These are phyloP conservation scores for Phlebopus sp. DNA, from an alignment of 1,284 basidiomycete species.

Conservation along the genomic window DNA sequence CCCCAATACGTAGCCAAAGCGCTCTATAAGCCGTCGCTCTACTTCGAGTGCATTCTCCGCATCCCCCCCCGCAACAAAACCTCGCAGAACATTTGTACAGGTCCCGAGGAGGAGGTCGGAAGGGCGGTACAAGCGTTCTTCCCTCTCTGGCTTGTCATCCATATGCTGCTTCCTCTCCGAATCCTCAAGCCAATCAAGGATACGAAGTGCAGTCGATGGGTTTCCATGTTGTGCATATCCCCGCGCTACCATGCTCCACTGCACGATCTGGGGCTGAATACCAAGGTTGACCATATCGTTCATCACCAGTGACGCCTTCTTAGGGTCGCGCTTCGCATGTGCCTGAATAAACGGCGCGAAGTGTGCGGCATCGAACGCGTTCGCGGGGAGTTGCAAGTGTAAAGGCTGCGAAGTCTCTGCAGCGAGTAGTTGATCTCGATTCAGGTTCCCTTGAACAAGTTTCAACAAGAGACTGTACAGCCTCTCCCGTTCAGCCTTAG, in stretches of 20 bases:
- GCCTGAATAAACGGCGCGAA: constrained; percentile 28
- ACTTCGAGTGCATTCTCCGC: constrained; percentile 24
- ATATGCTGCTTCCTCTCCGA: neutral
- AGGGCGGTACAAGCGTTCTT: neutral
- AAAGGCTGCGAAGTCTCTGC: neutral
- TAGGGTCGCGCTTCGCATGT: constrained; percentile 18
- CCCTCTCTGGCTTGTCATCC: neutral
- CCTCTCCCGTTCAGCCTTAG: constrained; percentile 9
- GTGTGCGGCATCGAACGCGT: constrained; percentile 25
- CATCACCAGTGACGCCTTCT: constrained; percentile 24
- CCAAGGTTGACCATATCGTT: constrained; percentile 35
- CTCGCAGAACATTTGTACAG: constrained; percentile 32
- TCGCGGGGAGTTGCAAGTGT: constrained; percentile 14
- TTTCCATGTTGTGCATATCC: constrained; percentile 18
- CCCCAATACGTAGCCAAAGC: constrained; percentile 21
- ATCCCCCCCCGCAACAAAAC: constrained; percentile 24
- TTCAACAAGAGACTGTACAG: constrained; percentile 32
- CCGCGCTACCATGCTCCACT: constrained; percentile 26
- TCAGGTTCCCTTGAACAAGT: constrained; percentile 16
- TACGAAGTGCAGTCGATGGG: constrained; percentile 18
- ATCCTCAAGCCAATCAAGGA: constrained; percentile 22
- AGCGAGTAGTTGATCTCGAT: neutral
- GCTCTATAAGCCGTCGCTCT: constrained; percentile 21
- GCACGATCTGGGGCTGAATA: constrained; percentile 24
- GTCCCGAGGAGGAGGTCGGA: constrained; percentile 19